A percentile compares a stretch with the other conserved stretches of the same genome.
Evolutionary conservation across 148 eudicot genomes (phyloP).

Genomic region (Rhododendron williamsianum): DNA sequence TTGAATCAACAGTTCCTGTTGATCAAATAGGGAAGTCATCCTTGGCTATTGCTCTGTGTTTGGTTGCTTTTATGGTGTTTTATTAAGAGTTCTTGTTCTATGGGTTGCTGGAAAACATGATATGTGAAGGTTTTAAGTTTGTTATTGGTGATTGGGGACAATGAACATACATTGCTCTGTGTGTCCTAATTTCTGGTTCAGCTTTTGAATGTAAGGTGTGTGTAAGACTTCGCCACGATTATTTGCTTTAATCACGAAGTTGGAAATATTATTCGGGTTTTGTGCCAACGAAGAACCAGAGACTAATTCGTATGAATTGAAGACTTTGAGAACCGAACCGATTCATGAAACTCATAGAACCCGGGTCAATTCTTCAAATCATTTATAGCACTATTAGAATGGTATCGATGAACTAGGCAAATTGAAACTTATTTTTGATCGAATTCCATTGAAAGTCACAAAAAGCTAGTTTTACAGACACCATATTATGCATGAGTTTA

Average conservation of each 20-base stretch:
- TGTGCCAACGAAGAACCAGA: too few species aligned
- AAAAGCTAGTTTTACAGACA: too few species aligned
- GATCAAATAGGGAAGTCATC: slow-evolving; percentile 51
- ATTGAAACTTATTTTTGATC: too few species aligned
- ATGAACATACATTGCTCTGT: not conserved
- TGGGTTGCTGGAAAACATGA: not conserved
- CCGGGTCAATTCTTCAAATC: not conserved
- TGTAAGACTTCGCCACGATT: not conserved
- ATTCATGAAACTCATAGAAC: not conserved
- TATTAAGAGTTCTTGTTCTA: not conserved
- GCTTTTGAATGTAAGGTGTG: not conserved
- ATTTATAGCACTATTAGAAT: too few species aligned
- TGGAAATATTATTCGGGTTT: too few species aligned
- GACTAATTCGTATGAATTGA: too few species aligned
- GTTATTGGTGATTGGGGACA: not conserved
- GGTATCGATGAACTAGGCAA: too few species aligned
- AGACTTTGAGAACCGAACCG: not conserved
- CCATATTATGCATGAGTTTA: too few species aligned
- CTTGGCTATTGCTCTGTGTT: slow-evolving; percentile 52
- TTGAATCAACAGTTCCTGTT: slow-evolving; percentile 8
- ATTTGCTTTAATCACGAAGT: not conserved
- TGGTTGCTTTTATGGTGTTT: not conserved
- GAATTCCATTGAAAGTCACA: too few species aligned
- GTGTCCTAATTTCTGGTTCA: not conserved
- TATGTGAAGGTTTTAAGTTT: not conserved